These are phyloP conservation scores for Mesembryanthemum crystallinum DNA, from an alignment of 148 eudicot species.

Conservation along the genomic window DNA sequence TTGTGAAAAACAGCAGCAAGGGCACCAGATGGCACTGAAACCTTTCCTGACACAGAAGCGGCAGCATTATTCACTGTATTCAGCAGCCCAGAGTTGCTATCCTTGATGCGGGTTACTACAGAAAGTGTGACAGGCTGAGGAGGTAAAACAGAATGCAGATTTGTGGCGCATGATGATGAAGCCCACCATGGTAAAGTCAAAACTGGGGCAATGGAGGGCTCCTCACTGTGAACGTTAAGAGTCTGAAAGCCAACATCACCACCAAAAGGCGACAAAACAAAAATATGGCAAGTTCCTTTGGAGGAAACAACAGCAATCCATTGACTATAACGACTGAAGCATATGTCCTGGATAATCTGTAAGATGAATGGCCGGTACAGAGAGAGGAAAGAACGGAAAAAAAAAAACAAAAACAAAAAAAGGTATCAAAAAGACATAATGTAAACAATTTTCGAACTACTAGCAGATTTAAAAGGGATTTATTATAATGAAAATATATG, in stretches of 20 bases:
- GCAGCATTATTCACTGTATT: conserved; percentile 43
- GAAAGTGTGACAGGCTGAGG: conserved; percentile 40
- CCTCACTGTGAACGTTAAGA: conserved; percentile 26
- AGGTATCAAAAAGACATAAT: neutral
- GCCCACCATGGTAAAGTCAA: conserved; percentile 42
- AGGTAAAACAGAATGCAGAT: conserved; percentile 32
- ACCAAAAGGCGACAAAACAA: conserved; percentile 42
- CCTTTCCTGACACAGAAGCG: conserved; percentile 38
- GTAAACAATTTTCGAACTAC: no score
- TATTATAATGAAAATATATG: neutral
- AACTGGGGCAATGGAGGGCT: conserved; percentile 26
- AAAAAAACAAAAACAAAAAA: neutral
- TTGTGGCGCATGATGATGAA: conserved; percentile 28
- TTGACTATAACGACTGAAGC: conserved; percentile 43
- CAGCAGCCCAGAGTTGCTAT: conserved; percentile 35
- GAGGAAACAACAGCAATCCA: conserved; percentile 43
- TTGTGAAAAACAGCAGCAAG: conserved; percentile 48
- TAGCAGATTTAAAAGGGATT: no score
- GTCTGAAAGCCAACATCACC: conserved; percentile 37
- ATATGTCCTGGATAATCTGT: conserved; percentile 46
- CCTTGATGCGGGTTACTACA: conserved; percentile 43
- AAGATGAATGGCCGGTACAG: conserved; percentile 2
- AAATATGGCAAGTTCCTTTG: conserved; percentile 46
- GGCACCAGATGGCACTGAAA: conserved; percentile 39
- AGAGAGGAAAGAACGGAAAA: neutral